Percentiles rank a stretch among this genome's conserved stretches.
These are phyloP conservation scores for Oemleria cerasiformis DNA, from an alignment of 306 rosid genomes.

Conservation along the genomic window DNA sequence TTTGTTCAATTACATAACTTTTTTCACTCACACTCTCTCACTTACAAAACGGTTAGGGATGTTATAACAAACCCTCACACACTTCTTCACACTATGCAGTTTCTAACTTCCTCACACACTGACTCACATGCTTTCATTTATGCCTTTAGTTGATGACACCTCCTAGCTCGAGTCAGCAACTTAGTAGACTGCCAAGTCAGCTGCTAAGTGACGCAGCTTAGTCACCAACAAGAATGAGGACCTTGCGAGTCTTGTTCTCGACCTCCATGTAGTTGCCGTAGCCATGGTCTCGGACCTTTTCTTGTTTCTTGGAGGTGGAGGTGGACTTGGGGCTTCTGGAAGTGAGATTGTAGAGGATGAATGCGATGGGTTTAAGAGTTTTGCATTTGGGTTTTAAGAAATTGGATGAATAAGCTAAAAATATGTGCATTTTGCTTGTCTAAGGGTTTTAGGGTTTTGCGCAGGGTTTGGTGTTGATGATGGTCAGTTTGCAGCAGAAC, in stretches of 20 bases:
- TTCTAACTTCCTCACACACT: too few species aligned
- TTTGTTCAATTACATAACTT: too few species aligned
- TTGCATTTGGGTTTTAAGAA: constrained; percentile 27
- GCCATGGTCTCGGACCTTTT: constrained; percentile 77
- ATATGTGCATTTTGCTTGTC: constrained; percentile 34
- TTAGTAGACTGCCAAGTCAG: too few species aligned
- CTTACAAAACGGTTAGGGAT: too few species aligned
- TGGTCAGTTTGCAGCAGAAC: not conserved
- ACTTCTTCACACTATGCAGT: too few species aligned
- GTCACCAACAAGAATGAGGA: too few species aligned
- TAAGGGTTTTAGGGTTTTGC: constrained; percentile 22
- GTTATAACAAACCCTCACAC: too few species aligned
- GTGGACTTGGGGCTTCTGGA: constrained; percentile 46
- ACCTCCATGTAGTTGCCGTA: constrained; percentile 87
- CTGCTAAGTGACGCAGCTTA: too few species aligned
- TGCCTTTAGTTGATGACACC: too few species aligned
- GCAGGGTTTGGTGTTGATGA: constrained; percentile 24
- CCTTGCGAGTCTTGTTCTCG: constrained; percentile 79
- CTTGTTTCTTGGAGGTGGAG: constrained; percentile 70
- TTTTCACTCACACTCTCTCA: too few species aligned
- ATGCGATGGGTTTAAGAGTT: constrained; percentile 14
- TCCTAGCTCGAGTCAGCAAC: too few species aligned
- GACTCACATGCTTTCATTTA: too few species aligned
- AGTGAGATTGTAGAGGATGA: constrained; percentile 26
- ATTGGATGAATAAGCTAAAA: constrained; percentile 23